These are phyloP conservation scores for Arthrinium puccinioides DNA, from an alignment of 2,329 filamentous ascomycete genomes.

Conservation along the genomic window DNA sequence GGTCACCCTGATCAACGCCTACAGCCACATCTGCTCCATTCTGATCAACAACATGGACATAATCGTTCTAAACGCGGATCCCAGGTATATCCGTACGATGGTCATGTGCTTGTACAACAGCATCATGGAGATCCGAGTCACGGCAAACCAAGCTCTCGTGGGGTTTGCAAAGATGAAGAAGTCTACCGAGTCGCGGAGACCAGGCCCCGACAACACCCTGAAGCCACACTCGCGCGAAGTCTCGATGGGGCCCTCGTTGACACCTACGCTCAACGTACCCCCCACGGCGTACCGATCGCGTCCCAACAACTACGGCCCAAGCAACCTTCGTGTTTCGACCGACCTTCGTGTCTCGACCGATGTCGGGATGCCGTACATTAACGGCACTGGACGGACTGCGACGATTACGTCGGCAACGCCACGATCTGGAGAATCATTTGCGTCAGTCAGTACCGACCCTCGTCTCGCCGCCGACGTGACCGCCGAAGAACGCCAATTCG, in stretches of 20 bases:
- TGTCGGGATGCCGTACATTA: slow-evolving; percentile 40
- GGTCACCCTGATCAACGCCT: slow-evolving; percentile 55
- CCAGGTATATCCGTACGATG: slow-evolving; percentile 59
- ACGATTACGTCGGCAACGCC: slow-evolving; percentile 60
- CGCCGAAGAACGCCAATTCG: slow-evolving; percentile 76
- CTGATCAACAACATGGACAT: slow-evolving; percentile 55
- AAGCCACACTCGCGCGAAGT: slow-evolving; percentile 43
- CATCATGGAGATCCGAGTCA: slow-evolving; percentile 58
- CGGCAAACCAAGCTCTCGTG: slow-evolving; percentile 24
- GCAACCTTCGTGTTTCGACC: slow-evolving; percentile 45
- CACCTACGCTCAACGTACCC: slow-evolving; percentile 44
- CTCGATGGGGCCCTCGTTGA: slow-evolving; percentile 45
- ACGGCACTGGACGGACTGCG: slow-evolving; percentile 42
- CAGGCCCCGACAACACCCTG: slow-evolving; percentile 37
- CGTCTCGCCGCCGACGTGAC: slow-evolving; percentile 55
- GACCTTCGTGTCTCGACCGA: slow-evolving; percentile 54
- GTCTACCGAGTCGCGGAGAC: slow-evolving; percentile 14
- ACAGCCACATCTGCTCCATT: slow-evolving; percentile 57
- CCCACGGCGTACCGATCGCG: slow-evolving; percentile 26
- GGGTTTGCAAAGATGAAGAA: slow-evolving; percentile 8
- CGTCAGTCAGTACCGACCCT: slow-evolving; percentile 42
- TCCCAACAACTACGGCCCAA: slow-evolving; percentile 35
- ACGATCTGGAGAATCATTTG: slow-evolving; percentile 76
- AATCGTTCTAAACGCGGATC: slow-evolving; percentile 58
- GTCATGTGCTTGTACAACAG: slow-evolving; percentile 59